phyloP scores from a whole-genome alignment of 306 rosid genomes.

The Canavalia gladiata region DNA sequence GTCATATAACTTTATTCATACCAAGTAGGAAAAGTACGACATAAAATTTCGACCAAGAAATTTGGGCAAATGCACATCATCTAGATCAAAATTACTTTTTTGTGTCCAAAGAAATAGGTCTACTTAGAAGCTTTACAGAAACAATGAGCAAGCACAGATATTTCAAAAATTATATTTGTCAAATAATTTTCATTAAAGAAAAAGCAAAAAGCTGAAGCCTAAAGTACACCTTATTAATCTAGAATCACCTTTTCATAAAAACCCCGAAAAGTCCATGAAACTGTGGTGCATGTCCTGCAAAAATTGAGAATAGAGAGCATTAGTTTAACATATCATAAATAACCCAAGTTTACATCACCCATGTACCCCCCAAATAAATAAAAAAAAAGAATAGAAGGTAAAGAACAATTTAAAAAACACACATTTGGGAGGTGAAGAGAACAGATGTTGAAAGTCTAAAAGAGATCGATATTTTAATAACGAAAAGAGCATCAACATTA shows the following conservation, averaged over 20 bases:
- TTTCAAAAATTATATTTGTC: constrained; percentile 1
- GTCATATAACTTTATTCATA: not conserved
- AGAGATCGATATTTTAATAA: not conserved
- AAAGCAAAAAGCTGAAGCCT: not conserved
- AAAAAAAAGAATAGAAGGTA: no score
- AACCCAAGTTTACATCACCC: constrained; percentile 21
- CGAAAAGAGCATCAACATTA: constrained; percentile 18
- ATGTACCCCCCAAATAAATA: not conserved
- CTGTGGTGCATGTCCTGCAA: constrained; percentile 97
- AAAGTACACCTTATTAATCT: not conserved
- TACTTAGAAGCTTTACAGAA: constrained; percentile 23
- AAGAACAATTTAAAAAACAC: no score
- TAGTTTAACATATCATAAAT: constrained; percentile 19
- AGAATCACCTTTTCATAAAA: constrained; percentile 93
- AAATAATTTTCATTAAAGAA: not conserved
- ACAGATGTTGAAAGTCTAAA: constrained; percentile 6
- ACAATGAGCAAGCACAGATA: constrained; percentile 22
- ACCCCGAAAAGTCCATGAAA: constrained; percentile 98
- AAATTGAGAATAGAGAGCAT: constrained; percentile 35
- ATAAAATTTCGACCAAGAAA: not conserved
- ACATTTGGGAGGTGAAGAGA: no score
- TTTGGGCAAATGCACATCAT: no score
- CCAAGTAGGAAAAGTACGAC: not conserved
- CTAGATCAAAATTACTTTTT: no score
- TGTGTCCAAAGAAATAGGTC: no score